Evolutionary conservation across 164 flowering plant genomes (phyloP).

Genomic region (Vitis cinerea): DNA sequence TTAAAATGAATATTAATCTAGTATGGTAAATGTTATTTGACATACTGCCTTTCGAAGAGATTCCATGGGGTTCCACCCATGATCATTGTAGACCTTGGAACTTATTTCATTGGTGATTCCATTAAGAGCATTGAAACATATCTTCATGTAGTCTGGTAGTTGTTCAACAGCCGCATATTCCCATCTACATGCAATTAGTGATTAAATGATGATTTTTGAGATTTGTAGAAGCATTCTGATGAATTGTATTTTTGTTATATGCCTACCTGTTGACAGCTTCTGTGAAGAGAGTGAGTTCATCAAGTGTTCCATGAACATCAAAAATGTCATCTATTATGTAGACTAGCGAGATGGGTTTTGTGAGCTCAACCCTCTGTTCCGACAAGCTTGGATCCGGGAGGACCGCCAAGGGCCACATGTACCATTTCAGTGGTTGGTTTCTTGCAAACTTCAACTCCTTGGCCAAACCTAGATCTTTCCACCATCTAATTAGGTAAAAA

Average conservation of each 20-base stretch:
- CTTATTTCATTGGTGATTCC: conserved; percentile 30
- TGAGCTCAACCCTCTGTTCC: conserved; percentile 38
- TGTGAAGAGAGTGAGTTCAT: conserved; percentile 55
- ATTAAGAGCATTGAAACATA: conserved; percentile 28
- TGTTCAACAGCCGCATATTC: conserved; percentile 16
- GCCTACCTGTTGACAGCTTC: conserved; percentile 47
- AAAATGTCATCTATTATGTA: conserved; percentile 65
- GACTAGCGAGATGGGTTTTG: conserved; percentile 49
- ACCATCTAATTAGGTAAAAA: conserved; percentile 41
- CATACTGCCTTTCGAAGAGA: conserved; percentile 25
- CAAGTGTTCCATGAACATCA: conserved; percentile 51
- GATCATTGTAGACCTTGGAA: conserved; percentile 12
- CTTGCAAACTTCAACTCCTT: conserved; percentile 46
- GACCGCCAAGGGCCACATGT: conserved; percentile 36
- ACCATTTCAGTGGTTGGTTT: conserved; percentile 59
- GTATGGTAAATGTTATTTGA: too few relatives aligned
- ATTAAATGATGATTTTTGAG: too few relatives aligned
- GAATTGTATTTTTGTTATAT: too few relatives aligned
- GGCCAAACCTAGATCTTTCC: conserved; percentile 46
- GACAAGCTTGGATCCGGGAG: conserved; percentile 39
- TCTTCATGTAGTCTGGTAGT: conserved; percentile 44
- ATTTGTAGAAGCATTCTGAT: neutral
- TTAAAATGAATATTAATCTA: too few relatives aligned
- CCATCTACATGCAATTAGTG: conserved; percentile 33
- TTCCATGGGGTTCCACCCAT: conserved; percentile 25